Conservation (phyloP, 1,284 basidiomycete genomes). For the Dichomitus squalens region DNA sequence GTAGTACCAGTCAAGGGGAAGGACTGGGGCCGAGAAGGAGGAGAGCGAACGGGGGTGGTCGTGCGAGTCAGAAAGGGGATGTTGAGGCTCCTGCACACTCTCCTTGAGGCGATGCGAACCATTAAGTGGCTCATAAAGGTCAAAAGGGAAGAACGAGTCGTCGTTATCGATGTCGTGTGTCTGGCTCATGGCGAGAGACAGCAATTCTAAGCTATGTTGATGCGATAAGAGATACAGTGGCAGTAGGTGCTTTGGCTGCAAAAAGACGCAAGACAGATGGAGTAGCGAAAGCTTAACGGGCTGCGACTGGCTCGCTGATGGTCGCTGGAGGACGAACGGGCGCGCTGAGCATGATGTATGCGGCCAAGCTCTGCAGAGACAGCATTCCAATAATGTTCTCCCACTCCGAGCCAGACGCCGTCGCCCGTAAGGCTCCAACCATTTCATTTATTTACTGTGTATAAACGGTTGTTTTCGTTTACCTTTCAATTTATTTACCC, state of each 20-base stretch:
- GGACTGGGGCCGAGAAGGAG: slow-evolving; percentile 8
- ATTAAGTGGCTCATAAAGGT: slow-evolving; percentile 43
- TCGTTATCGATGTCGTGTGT: slow-evolving; percentile 57
- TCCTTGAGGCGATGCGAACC: slow-evolving; percentile 30
- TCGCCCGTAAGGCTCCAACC: too few relatives aligned
- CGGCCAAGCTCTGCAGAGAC: slow-evolving; percentile 5
- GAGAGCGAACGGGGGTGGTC: slow-evolving; percentile 4
- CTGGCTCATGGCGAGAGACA: slow-evolving; percentile 43
- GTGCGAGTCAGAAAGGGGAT: slow-evolving; percentile 15
- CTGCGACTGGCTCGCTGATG: slow-evolving; percentile 1
- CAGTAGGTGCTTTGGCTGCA: slow-evolving; percentile 14
- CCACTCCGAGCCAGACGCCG: too few relatives aligned
- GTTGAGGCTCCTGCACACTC: slow-evolving; percentile 26
- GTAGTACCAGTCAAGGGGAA: slow-evolving; percentile 7
- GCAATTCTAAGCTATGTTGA: slow-evolving; percentile 30
- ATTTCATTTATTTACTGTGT: too few relatives aligned
- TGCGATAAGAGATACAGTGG: slow-evolving; percentile 28
- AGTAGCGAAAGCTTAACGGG: not conserved
- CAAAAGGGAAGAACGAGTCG: slow-evolving; percentile 53
- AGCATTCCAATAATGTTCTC: slow-evolving; percentile 4
- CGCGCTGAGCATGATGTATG: slow-evolving; percentile 9
- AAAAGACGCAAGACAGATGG: slow-evolving; percentile 5
- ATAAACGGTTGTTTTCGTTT: too few relatives aligned
- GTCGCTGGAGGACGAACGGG: not conserved
- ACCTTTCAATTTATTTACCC: too few relatives aligned